phyloP scores from a whole-genome alignment of 257 asterid species.

The Fraxinus excelsior region DNA sequence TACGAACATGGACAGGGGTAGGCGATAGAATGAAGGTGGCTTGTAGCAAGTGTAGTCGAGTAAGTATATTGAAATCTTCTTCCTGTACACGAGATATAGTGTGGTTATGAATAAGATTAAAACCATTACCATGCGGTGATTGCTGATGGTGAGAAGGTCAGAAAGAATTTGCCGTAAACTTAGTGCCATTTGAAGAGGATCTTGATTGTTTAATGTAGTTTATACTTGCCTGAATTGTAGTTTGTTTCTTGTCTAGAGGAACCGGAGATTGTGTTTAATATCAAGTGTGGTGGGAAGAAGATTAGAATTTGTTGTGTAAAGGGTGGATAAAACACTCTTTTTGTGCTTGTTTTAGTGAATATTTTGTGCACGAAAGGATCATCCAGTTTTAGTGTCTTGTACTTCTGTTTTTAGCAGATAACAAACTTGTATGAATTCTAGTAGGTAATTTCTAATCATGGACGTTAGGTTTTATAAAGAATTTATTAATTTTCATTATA shows the following conservation, averaged over 20 bases:
- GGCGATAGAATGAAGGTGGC: constrained; percentile 31
- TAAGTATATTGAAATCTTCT: constrained; percentile 17
- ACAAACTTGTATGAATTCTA: background rate
- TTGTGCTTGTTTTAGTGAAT: constrained; percentile 30
- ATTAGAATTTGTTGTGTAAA: background rate
- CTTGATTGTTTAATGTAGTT: background rate
- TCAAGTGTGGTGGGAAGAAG: background rate
- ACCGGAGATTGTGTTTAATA: background rate
- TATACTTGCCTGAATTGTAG: background rate
- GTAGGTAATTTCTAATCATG: background rate
- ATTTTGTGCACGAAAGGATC: constrained; percentile 26
- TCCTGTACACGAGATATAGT: constrained; percentile 16
- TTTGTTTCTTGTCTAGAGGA: background rate
- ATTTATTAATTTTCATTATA: too few species aligned
- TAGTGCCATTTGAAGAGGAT: constrained; percentile 18
- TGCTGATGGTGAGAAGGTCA: constrained; percentile 16
- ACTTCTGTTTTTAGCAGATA: background rate
- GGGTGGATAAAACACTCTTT: constrained; percentile 24
- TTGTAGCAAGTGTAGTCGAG: constrained; percentile 40
- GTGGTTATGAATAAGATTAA: constrained; percentile 19
- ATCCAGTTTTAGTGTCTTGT: constrained; percentile 13
- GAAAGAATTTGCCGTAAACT: background rate
- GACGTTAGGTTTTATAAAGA: background rate
- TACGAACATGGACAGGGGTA: constrained; percentile 25
- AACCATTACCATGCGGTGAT: constrained; percentile 15